Percentiles rank a stretch among this genome's conserved stretches.
Evolutionary conservation across 352 stramenopile genomes (phyloP).

Genomic region (Globisporangium sylvaticum): DNA sequence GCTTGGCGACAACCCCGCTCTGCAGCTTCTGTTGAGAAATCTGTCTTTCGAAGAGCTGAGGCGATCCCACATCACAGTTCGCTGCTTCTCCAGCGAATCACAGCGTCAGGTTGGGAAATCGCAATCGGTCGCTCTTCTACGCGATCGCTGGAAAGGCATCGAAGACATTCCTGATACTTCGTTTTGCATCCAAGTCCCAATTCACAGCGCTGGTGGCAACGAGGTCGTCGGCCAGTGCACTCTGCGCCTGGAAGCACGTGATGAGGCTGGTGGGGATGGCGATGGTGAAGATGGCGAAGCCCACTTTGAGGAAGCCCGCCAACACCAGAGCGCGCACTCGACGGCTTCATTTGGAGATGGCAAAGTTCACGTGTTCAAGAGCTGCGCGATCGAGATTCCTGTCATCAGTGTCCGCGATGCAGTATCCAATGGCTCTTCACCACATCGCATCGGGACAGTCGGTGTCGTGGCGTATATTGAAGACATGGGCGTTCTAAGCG

Average conservation of each 20-base stretch:
- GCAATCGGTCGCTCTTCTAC: neutral
- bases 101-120: slow-evolving; percentile 4
- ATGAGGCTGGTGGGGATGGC: neutral
- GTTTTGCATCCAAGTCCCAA: neutral
- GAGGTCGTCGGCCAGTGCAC: slow-evolving; percentile 10
- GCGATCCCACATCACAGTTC: slow-evolving; percentile 14
- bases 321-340: neutral
- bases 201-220: neutral
- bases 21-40: slow-evolving; percentile 9
- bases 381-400: slow-evolving; percentile 59
- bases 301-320: slow-evolving; percentile 41
- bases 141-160: neutral
- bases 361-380: slow-evolving; percentile 27
- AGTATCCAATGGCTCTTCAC: neutral
- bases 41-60: slow-evolving; percentile 1
- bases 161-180: neutral
- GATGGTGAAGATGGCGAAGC: slow-evolving; percentile 10
- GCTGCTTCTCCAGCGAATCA: slow-evolving; percentile 21
- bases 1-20: slow-evolving; percentile 28
- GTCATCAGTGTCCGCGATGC: slow-evolving; percentile 22
- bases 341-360: neutral
- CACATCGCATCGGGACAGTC: slow-evolving; percentile 23
- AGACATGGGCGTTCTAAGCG: slow-evolving; percentile 25
- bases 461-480: slow-evolving; percentile 36
- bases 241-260: neutral